Conservation (phyloP, 345 rosid species). For the Corchorus capsularis region DNA sequence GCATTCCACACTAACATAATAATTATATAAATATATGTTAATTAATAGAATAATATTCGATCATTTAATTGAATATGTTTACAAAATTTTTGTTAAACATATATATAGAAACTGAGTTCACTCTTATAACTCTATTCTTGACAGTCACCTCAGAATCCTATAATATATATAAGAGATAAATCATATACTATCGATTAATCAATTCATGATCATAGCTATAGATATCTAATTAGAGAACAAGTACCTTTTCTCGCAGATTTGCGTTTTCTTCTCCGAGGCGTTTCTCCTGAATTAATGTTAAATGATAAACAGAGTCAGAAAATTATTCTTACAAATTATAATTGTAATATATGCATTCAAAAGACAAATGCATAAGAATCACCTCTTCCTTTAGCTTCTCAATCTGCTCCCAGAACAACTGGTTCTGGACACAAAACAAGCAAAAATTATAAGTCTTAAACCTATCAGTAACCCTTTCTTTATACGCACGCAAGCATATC, state of each 20-base stretch:
- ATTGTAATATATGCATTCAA: too few species aligned
- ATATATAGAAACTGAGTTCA: too few species aligned
- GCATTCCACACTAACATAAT: slow-evolving; percentile 41
- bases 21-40: neutral
- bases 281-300: slow-evolving; percentile 51
- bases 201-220: too few species aligned
- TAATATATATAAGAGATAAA: neutral
- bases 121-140: too few species aligned
- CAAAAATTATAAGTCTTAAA: neutral
- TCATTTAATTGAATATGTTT: too few species aligned
- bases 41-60: too few species aligned
- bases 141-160: too few species aligned
- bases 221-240: neutral
- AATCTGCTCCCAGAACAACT: slow-evolving; percentile 57
- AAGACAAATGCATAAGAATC: neutral
- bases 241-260: slow-evolving; percentile 52
- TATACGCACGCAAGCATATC: too few species aligned
- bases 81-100: too few species aligned
- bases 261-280: slow-evolving; percentile 52
- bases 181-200: neutral
- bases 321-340: neutral
- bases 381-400: slow-evolving; percentile 73
- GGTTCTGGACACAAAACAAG: slow-evolving; percentile 41
- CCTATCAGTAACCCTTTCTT: neutral
- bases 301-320: neutral